Base-by-base conservation (phyloP, 2,329 filamentous ascomycete species). In the Xylariaceae sp. region DNA sequence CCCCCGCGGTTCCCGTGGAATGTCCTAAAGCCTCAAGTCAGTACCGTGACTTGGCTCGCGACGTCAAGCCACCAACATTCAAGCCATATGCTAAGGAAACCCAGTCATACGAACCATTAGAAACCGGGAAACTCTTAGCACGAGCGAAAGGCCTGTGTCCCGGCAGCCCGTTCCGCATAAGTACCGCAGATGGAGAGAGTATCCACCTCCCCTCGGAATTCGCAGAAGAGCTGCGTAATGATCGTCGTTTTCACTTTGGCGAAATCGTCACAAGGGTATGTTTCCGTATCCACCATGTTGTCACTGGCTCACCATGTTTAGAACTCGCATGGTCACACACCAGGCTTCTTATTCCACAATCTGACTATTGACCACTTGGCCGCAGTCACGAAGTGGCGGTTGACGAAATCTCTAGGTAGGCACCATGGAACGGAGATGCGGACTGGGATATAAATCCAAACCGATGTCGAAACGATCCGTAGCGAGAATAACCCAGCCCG, bases 111-210 rank as follows among this genome's bases (percentile, higher is more conserved):
- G n/a, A n/a, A n/a, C n/a, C n/a, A n/a, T n/a, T n/a, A n/a, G n/a
- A n/a, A n/a, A n/a, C n/a, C n/a, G n/a, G n/a, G n/a, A n/a, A n/a
- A n/a, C n/a, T n/a, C n/a, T n/a, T n/a, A n/a, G n/a, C n/a, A n/a
- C n/a, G n/a, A n/a, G 33, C 33, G 33, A 10, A 36, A 36, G 33
- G 33, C 14, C 10, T 45, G 31, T 50, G 33, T 28, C 51, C 51
- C 19, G 51, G 51, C 39, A 28, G 41, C 43, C 48, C 56, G 17
- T 58, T 54, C 36, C 54, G 56, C 42, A 54, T 56, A 50, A 50
- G 38, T 9, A 56, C 56, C 2, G 56, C 56, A 5, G 52, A 11
- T 22, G 56, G 56, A 12, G 40, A 56, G 11, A 39, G 48, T 10
- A 44, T 58, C 12, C 39, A 56, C 36, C 19, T 58, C 5, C 54